Conservation (phyloP, 345 rosid species). For the Populus tremula region DNA sequence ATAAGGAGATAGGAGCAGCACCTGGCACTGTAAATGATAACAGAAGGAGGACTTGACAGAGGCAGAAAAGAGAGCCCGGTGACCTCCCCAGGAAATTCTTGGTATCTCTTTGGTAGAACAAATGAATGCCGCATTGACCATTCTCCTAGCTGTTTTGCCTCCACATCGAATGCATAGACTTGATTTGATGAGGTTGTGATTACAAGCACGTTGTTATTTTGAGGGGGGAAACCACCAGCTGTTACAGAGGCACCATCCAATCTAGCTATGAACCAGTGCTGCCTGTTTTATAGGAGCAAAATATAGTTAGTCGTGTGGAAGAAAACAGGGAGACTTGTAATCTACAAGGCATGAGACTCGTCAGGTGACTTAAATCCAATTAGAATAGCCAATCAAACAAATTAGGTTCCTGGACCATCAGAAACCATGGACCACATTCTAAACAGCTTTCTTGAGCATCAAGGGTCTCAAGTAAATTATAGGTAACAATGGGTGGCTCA, state of each 20-base stretch:
- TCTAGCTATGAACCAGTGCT: conserved; percentile 93
- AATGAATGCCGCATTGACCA: conserved; percentile 70
- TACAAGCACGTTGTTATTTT: conserved; percentile 62
- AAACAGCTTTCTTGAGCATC: neutral
- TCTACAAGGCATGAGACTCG: neutral
- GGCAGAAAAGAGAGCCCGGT: conserved; percentile 81
- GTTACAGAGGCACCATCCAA: conserved; percentile 88
- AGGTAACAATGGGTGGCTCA: neutral
- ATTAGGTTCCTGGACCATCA: neutral
- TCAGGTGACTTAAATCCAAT: neutral
- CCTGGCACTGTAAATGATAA: conserved; percentile 87
- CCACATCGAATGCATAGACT: conserved; percentile 86
- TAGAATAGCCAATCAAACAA: neutral
- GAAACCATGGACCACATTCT: neutral
- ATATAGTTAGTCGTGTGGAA: neutral
- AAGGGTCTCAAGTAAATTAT: neutral
- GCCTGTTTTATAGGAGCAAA: conserved; percentile 46
- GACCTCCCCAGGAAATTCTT: conserved; percentile 96
- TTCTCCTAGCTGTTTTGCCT: conserved; percentile 81
- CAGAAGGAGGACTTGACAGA: conserved; percentile 48
- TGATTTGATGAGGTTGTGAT: conserved; percentile 77
- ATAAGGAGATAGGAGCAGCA: conserved; percentile 22
- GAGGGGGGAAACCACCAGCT: conserved; percentile 87
- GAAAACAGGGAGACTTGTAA: neutral
- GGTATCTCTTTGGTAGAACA: conserved; percentile 70